Evolutionary conservation across 2,329 filamentous ascomycete genomes (phyloP), one percentile per base, ranked within the genome.

Genomic region (Teratosphaeria pseudoeucalypti): DNA sequence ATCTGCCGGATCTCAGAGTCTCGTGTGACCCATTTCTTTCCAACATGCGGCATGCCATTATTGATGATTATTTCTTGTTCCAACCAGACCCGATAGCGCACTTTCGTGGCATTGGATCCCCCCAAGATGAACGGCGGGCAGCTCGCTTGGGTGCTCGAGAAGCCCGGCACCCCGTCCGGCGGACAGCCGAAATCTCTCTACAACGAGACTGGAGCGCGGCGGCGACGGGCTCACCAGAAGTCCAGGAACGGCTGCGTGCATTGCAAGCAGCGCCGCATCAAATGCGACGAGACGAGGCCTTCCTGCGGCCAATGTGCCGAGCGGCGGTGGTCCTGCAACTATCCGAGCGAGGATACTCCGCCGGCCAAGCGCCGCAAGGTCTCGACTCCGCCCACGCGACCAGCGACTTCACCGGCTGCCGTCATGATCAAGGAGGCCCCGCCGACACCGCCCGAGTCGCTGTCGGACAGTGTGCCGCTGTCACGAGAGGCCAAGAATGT

Each of bases 231-330:
- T 9, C 62, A 64, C 53, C 27, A 54, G 27, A 66, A 66, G 52
- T 63, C 62, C 4, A 55, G 61, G 6, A 66, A 58, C 6, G 66
- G 66, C 6, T 68, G 66, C 43, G 57, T 61, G 11, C 56, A 61
- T 19, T 67, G 66, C 59, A 67, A 67, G 32, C 57, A 63, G 11
- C 61, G 63, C 54, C 62, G 64, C 11, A 62, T 67, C 32, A 67
- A 67, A 55, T 68, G 65, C 56, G 66, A 68, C 32, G 66, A 68
- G 59, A 55, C 56, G 6, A 59, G 58, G 47, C 66, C 66, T 23
- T 39, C 39, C 34, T 67, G 66, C 39, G 59, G 52, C 12, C 62
- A 63, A n/a, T 67, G 66, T 56, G 54, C 53, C 9, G 61, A 64
- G 57, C 56, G 62, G 34, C 59, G 60, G 19, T 61, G 60, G 49